Conservation (phyloP, 2,329 filamentous ascomycete species). For the Fusarium sp. region DNA sequence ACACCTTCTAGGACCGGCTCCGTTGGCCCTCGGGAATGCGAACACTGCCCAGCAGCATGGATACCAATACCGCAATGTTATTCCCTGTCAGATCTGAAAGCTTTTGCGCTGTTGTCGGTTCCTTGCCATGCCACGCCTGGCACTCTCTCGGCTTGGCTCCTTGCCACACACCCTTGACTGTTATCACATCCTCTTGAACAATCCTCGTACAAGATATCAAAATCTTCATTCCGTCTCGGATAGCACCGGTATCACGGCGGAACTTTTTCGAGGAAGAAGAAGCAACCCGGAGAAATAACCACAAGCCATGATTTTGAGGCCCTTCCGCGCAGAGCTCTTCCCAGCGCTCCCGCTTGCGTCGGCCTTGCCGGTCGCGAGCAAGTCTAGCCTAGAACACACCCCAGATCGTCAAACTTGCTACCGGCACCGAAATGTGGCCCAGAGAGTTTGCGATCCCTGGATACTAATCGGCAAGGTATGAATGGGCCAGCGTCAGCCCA, state of each 20-base stretch:
- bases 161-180: constrained; percentile 8
- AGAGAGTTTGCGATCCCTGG: not conserved
- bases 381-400: not conserved
- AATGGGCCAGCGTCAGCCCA: constrained; percentile 20
- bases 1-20: constrained; percentile 28
- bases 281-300: not conserved
- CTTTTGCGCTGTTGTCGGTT: constrained; percentile 9
- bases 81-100: constrained; percentile 5
- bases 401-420: not conserved
- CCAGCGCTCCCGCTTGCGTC: not conserved
- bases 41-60: constrained; percentile 11
- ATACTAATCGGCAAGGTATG: constrained; percentile 10
- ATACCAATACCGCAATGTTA: not conserved
- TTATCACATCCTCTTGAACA: constrained; percentile 11
- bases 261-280: not conserved
- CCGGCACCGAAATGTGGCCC: not conserved
- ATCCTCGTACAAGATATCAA: not conserved
- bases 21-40: constrained; percentile 45
- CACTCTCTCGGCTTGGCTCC: constrained; percentile 15
- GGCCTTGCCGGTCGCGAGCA: not conserved
- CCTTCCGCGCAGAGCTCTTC: not conserved
- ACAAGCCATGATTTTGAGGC: not conserved
- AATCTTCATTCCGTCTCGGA: not conserved
- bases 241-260: not conserved
- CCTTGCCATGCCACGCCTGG: not conserved